A percentile compares a stretch with the other conserved stretches of the same genome.
These are phyloP conservation scores for Aphanomyces invadans DNA, from an alignment of 352 stramenopile genomes.

Conservation along the genomic window DNA sequence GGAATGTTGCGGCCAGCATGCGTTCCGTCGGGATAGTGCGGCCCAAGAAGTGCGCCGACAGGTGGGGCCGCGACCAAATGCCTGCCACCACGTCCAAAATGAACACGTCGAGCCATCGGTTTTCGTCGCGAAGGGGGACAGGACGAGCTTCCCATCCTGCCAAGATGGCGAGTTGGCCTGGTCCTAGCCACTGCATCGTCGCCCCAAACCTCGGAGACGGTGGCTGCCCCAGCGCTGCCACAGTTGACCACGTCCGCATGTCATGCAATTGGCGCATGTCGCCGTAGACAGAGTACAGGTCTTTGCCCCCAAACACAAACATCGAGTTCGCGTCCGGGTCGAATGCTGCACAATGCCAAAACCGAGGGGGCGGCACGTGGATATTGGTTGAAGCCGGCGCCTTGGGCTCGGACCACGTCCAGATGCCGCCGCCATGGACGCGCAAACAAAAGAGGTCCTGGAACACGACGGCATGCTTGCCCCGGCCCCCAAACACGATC, in stretches of 20 bases:
- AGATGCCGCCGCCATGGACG: slow-evolving; percentile 2
- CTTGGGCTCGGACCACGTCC: slow-evolving; percentile 2
- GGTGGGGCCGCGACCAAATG: slow-evolving; percentile 42
- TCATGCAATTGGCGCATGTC: neutral
- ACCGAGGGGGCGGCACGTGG: neutral
- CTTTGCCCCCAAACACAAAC: slow-evolving; percentile 20
- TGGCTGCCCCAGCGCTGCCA: neutral
- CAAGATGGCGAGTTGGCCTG: neutral
- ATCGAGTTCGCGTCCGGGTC: neutral
- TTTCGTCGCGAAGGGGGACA: neutral
- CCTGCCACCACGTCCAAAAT: slow-evolving; percentile 41
- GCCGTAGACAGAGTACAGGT: slow-evolving; percentile 18
- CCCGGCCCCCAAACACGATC: slow-evolving; percentile 17
- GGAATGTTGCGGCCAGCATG: slow-evolving; percentile 48
- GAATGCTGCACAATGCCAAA: slow-evolving; percentile 12
- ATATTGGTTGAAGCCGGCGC: neutral
- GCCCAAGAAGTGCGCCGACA: slow-evolving; percentile 35
- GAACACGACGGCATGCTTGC: slow-evolving; percentile 8
- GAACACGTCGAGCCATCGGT: slow-evolving; percentile 32
- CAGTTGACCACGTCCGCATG: neutral
- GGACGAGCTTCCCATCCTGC: slow-evolving; percentile 11
- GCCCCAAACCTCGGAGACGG: slow-evolving; percentile 17
- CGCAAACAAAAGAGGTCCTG: slow-evolving; percentile 4
- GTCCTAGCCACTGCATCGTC: neutral
- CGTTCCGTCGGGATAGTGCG: slow-evolving; percentile 32